Percentiles rank a stretch among this genome's conserved stretches.
These are phyloP conservation scores for Striga hermonthica DNA, from an alignment of 305 asterid species.

Conservation along the genomic window DNA sequence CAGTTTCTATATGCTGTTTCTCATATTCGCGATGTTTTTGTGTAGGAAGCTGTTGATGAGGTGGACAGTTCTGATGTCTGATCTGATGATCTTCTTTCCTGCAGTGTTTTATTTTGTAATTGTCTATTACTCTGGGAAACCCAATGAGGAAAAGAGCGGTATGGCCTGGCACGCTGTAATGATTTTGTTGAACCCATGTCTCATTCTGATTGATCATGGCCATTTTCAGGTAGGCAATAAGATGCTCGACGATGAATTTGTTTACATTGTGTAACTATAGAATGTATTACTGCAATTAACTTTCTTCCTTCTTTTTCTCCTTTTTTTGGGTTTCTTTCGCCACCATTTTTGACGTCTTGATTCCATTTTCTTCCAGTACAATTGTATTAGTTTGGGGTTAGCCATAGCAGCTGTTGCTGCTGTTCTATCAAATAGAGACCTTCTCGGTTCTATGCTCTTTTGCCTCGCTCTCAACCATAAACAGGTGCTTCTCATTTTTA, in stretches of 20 bases:
- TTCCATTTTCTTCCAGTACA: constrained; percentile 55
- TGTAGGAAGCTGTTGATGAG: constrained; percentile 99
- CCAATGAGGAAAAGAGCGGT: constrained; percentile 36
- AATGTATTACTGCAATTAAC: not conserved
- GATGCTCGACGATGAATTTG: not conserved
- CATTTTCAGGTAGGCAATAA: constrained; percentile 76
- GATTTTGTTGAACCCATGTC: constrained; percentile 87
- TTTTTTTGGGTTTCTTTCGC: not conserved
- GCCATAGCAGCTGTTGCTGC: constrained; percentile 80
- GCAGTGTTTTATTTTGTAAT: constrained; percentile 65
- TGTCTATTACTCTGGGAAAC: constrained; percentile 52
- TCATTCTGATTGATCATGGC: constrained; percentile 93
- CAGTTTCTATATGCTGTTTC: constrained; percentile 26
- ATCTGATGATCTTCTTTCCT: constrained; percentile 87
- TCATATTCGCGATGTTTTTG: constrained; percentile 33
- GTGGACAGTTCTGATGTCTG: constrained; percentile 92
- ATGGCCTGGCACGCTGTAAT: constrained; percentile 67
- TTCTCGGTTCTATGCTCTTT: constrained; percentile 71
- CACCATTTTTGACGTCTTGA: constrained; percentile 12
- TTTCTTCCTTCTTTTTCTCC: not conserved
- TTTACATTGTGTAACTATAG: not conserved
- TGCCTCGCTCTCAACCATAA: constrained; percentile 93
- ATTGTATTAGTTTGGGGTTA: constrained; percentile 90
- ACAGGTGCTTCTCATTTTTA: constrained; percentile 52
- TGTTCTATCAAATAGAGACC: constrained; percentile 65